phyloP scores from a whole-genome alignment of 2,329 filamentous ascomycete genomes.

The Fusarium hostae region DNA sequence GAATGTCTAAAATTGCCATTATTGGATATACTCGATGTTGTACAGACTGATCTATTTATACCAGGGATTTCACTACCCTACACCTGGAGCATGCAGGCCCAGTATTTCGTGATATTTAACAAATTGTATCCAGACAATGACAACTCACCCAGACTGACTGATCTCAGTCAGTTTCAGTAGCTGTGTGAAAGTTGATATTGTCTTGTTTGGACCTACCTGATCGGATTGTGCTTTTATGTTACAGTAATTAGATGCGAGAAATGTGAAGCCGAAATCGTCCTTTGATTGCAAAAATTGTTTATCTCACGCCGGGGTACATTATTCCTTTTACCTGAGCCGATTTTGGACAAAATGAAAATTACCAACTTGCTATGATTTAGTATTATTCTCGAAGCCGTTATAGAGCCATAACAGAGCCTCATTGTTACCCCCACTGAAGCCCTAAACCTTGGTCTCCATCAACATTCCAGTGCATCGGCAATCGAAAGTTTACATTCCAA shows the following conservation, averaged over 20 bases:
- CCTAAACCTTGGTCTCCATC: slow-evolving; percentile 20
- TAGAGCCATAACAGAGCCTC: slow-evolving; percentile 9
- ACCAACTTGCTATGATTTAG: neutral
- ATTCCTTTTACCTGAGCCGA: no score
- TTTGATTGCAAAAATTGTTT: no score
- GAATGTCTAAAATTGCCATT: neutral
- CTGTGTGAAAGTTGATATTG: neutral
- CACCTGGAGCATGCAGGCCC: neutral
- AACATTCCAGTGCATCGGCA: slow-evolving; percentile 26
- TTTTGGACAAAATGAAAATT: neutral
- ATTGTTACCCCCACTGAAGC: neutral
- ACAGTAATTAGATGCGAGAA: neutral
- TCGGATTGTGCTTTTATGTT: fast-evolving
- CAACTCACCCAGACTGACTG: neutral
- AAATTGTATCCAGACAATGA: neutral
- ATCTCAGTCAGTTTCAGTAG: neutral
- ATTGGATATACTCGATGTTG: fast-evolving
- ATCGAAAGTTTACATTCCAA: slow-evolving; percentile 25
- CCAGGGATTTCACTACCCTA: neutral
- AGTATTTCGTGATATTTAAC: neutral
- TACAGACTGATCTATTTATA: neutral
- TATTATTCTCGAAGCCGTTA: neutral
- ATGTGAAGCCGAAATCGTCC: neutral
- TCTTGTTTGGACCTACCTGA: fast-evolving
- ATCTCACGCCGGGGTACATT: no score